Evolutionary conservation across 441 rosid species (phyloP), one percentile per base, ranked within the genome.

Genomic region (Arabidopsis hybrid): DNA sequence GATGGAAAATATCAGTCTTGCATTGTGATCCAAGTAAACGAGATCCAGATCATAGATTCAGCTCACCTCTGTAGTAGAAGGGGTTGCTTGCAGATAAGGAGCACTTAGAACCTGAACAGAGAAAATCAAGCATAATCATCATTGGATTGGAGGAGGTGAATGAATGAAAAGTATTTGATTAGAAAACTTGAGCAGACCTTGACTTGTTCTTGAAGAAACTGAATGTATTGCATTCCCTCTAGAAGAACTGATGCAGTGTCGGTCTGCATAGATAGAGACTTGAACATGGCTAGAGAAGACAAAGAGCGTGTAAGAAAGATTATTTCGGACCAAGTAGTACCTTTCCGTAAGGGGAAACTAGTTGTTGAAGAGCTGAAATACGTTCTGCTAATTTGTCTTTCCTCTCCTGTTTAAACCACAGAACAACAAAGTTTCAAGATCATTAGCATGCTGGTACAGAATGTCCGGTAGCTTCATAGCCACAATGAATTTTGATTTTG

Each of bases 281-380:
- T 46, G 55, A 55, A 69, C 68, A 38, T 47, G 67, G 35, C 2
- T 26, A 57, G 18, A 42, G 68, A 56, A 26, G 18, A 57, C 17
- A 0, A 21, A 8, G 6, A 67, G 34, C 49, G 14, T 34, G 55
- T 67, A 11, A 47, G 5, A 43, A 46, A 8, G 47, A 63, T 13
- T n/a, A 43, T 50, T 43, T 65, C 14, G 26, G 17, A n/a, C 35
- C 7, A 12, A 42, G 12, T 29, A 12, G n/a, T 84, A 92, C 99
- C 99, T 95, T 95, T 67, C 99, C 99, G 16, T 89, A 95, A 1
- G 99, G 99, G 4, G 99, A 95, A 81, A 95, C 99, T 59, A 95
- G 91, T 67, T 92, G 97, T 77, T 95, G 99, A 80, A 95, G 86
- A 79, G 91, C 88, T 45, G 88, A 81, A 35, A 92, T 89, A 36